Percentiles rank a stretch among this genome's conserved stretches.
Evolutionary conservation across 1,139 yeast genomes (phyloP).

Genomic region (Sugiyamaella castrensis): DNA sequence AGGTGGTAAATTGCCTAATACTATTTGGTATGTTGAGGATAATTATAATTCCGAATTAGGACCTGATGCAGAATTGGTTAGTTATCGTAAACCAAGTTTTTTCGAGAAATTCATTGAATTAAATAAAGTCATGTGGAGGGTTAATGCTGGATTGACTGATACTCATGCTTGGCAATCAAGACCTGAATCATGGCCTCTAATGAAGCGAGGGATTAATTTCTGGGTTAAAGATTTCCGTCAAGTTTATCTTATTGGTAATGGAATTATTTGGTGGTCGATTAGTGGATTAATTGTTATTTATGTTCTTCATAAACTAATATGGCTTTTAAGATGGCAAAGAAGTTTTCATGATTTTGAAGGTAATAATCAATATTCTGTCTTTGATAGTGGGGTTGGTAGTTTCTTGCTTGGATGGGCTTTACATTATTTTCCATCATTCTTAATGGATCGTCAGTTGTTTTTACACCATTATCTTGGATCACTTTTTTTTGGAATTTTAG

Average conservation of each 20-base stretch:
- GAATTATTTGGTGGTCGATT: constrained; percentile 86
- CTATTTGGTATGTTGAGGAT: constrained; percentile 86
- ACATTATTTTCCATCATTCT: constrained; percentile 65
- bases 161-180: constrained; percentile 86
- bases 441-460: constrained; percentile 94
- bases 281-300: constrained; percentile 58
- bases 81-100: constrained; percentile 63
- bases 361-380: constrained; percentile 60
- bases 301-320: constrained; percentile 49
- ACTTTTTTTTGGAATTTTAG: constrained; percentile 75
- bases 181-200: constrained; percentile 86
- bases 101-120: constrained; percentile 71
- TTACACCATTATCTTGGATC: constrained; percentile 96
- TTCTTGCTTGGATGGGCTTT: constrained; percentile 82
- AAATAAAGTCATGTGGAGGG: constrained; percentile 87
- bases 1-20: constrained; percentile 70
- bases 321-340: constrained; percentile 73
- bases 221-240: constrained; percentile 79
- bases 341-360: constrained; percentile 40
- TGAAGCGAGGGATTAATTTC: constrained; percentile 90
- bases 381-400: constrained; percentile 65
- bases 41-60: constrained; percentile 46
- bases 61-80: constrained; percentile 50
- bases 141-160: constrained; percentile 79
- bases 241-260: constrained; percentile 87